phyloP scores from a whole-genome alignment of 2,329 filamentous ascomycete species.

The Orbilia quercus region DNA sequence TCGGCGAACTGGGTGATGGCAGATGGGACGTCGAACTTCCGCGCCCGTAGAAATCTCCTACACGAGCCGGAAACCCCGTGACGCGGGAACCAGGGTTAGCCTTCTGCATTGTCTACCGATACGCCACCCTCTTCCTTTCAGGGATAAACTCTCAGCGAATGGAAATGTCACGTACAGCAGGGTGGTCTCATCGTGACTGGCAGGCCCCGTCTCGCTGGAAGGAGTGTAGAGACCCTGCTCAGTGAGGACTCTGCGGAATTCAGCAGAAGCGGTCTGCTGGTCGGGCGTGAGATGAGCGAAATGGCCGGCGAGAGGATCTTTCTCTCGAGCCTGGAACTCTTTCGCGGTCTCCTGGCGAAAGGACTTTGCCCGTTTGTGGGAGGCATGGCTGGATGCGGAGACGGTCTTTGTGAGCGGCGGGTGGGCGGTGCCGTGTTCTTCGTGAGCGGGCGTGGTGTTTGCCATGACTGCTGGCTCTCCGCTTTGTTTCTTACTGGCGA shows the following conservation, averaged over 20 bases:
- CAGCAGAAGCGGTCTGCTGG: constrained; percentile 41
- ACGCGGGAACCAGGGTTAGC: constrained; percentile 44
- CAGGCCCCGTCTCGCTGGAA: constrained; percentile 61
- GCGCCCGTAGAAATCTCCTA: constrained; percentile 86
- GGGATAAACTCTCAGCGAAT: constrained; percentile 17
- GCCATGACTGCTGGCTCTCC: constrained; percentile 24
- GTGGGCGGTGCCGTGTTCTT: constrained; percentile 31
- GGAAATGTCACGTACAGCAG: constrained; percentile 64
- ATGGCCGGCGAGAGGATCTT: constrained; percentile 49
- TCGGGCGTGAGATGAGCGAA: constrained; percentile 48
- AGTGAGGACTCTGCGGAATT: constrained; percentile 21
- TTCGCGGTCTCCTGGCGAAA: constrained; percentile 52
- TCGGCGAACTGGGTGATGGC: constrained; percentile 86
- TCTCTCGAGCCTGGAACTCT: constrained; percentile 53
- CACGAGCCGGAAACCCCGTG: constrained; percentile 48
- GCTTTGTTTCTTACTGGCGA: neutral
- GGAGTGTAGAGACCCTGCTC: constrained; percentile 63
- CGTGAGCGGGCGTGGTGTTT: constrained; percentile 47
- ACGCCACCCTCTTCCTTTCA: constrained; percentile 19
- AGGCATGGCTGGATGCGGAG: constrained; percentile 48
- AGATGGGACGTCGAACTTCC: constrained; percentile 80
- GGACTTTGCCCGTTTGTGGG: constrained; percentile 47
- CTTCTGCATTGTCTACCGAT: constrained; percentile 58
- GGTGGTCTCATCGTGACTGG: constrained; percentile 66
- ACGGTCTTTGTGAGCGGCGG: constrained; percentile 45